Conservation (phyloP, 176 grass and related monocot species). For the Raddia distichophylla region DNA sequence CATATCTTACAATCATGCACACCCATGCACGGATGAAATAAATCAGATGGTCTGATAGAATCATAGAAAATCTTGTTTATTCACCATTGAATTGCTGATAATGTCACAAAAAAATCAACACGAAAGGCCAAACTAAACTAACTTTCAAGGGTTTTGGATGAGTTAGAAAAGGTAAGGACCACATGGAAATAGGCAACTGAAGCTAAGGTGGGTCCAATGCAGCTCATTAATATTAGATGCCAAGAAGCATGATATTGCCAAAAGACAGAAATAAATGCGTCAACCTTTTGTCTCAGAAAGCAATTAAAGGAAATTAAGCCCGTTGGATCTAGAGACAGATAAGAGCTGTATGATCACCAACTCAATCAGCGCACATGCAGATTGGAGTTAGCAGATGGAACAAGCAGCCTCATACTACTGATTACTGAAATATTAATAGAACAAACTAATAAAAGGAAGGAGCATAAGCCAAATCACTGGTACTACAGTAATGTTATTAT, state of each 20-base stretch:
- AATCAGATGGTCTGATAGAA: constrained; percentile 17
- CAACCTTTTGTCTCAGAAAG: constrained; percentile 43
- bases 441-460: constrained; percentile 19
- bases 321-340: constrained; percentile 35
- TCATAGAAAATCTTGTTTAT: constrained; percentile 2
- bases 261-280: constrained; percentile 44
- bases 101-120: constrained; percentile 27
- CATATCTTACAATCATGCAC: background rate
- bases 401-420: constrained; percentile 36
- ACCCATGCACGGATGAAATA: background rate
- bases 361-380: constrained; percentile 46
- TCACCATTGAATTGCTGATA: constrained; percentile 26
- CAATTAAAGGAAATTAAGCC: constrained; percentile 39
- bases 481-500: constrained; percentile 28
- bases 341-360: constrained; percentile 37
- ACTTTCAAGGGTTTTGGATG: constrained; percentile 23
- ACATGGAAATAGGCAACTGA: constrained; percentile 30
- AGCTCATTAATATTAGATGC: constrained; percentile 19
- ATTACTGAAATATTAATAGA: constrained; percentile 31
- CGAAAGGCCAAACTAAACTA: constrained; percentile 5
- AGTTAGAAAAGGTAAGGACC: constrained; percentile 32
- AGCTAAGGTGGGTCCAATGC: constrained; percentile 27
- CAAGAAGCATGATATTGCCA: constrained; percentile 35
- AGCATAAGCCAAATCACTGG: constrained; percentile 11
- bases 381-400: constrained; percentile 25